Evolutionary conservation across 1,139 yeast genomes (phyloP).

Genomic region (Lodderomyces orthopsilosis): DNA sequence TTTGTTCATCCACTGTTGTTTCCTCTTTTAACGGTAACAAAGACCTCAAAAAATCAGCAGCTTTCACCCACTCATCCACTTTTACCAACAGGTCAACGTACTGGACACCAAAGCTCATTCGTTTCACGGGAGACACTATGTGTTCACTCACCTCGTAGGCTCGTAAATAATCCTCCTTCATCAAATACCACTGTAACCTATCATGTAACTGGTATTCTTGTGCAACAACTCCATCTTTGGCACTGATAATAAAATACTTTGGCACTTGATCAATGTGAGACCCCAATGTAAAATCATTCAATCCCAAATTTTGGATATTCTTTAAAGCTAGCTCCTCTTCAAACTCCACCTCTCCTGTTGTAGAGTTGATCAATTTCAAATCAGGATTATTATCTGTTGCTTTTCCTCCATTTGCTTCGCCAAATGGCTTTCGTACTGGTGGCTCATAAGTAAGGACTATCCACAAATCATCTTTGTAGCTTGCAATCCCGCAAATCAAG

Average conservation of each 20-base stretch:
- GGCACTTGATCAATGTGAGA: slow-evolving; percentile 40
- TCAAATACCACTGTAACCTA: slow-evolving; percentile 69
- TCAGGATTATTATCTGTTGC: slow-evolving; percentile 56
- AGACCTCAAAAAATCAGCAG: slow-evolving; percentile 47
- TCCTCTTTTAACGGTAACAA: slow-evolving; percentile 24
- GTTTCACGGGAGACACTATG: slow-evolving; percentile 46
- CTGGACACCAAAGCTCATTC: slow-evolving; percentile 60
- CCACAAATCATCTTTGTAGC: slow-evolving; percentile 65
- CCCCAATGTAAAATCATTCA: slow-evolving; percentile 75
- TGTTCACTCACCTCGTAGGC: slow-evolving; percentile 78
- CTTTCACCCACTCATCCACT: slow-evolving; percentile 53
- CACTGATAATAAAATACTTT: slow-evolving; percentile 68
- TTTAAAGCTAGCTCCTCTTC: slow-evolving; percentile 78
- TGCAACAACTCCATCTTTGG: slow-evolving; percentile 78
- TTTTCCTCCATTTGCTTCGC: slow-evolving; percentile 17
- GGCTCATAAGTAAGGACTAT: slow-evolving; percentile 58
- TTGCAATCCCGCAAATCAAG: slow-evolving; percentile 74
- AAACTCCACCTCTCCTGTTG: slow-evolving; percentile 71
- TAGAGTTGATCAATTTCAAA: slow-evolving; percentile 60
- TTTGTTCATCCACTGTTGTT: slow-evolving; percentile 30
- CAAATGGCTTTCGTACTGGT: slow-evolving; percentile 26
- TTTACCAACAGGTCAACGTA: slow-evolving; percentile 59
- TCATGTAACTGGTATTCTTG: slow-evolving; percentile 67
- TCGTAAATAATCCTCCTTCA: slow-evolving; percentile 49
- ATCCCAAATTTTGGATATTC: slow-evolving; percentile 58